Evolutionary conservation across 1,139 yeast species (phyloP), one percentile per base, ranked within the genome.

Genomic region (Pichia sp.): DNA sequence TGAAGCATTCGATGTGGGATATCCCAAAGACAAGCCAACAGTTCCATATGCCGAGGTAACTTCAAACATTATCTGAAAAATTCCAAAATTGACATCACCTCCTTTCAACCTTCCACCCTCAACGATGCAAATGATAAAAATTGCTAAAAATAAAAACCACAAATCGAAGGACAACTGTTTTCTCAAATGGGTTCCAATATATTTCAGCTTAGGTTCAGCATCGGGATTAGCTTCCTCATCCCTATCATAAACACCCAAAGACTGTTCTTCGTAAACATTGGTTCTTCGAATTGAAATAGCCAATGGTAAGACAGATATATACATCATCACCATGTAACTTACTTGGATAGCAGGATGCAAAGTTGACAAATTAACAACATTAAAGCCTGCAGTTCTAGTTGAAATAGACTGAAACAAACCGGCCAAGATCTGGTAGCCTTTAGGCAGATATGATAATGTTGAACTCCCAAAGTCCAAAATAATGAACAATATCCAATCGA

Each of bases 271-370:
- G 71, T 93, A 93, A 50, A 93, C 99, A 68, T 93, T 93, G 26
- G 99, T 93, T 68, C 97, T 81, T 72, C 99, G 84, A 62, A 93
- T 90, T 47, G 97, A 89, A 64, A 93, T 93, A 44, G 99, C 99
- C 65, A 93, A 75, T 0, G 99, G 99, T 66, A 92, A 76, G 50
- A 93, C 97, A 5, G 98, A 92, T 34, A 95, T 90, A 73, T 95
- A 93, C 99, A 93, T 93, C 98, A 93, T 92, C 59, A 93, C 78
- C 84, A 90, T 79, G 69, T 95, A 95, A 64, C 95, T 85, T 45
- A 93, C 96, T 69, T 90, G 96, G 49, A 93, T 88, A 0, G 97
- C 96, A 0, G 97, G 93, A 65, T 92, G 95, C 52, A 93, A 74
- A 47, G 71, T 68, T 4, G 89, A 74, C 45, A 93, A 71, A 68